Conservation (phyloP, 1,284 basidiomycete species). For the Anthracocystis setariae region DNA sequence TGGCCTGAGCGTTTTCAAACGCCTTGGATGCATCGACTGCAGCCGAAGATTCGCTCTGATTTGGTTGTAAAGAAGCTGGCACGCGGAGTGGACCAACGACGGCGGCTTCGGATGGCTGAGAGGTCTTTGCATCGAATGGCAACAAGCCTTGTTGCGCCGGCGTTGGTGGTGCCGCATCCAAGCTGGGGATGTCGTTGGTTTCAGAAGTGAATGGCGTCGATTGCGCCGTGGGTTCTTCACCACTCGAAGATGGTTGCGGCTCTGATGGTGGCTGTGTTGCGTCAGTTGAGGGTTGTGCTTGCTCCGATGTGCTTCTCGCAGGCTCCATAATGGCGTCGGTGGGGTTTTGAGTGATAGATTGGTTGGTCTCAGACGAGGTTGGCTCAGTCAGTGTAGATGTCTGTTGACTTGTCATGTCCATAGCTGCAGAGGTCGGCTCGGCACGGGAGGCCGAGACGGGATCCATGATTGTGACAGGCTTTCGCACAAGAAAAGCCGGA, state of each 20-base stretch:
- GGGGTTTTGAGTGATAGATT: not conserved
- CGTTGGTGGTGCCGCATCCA: too few species aligned
- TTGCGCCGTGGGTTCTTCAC: too few species aligned
- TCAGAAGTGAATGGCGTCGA: too few species aligned
- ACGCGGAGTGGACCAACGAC: too few species aligned
- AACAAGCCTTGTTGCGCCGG: not conserved
- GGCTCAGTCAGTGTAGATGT: not conserved
- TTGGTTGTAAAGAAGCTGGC: too few species aligned
- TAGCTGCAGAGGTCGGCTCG: not conserved
- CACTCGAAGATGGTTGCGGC: too few species aligned
- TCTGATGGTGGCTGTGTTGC: too few species aligned
- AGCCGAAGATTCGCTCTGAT: too few species aligned
- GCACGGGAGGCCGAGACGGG: not conserved
- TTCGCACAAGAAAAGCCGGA: not conserved
- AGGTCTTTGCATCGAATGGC: not conserved
- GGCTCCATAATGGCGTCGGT: not conserved
- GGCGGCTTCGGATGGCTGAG: too few species aligned
- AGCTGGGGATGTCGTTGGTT: too few species aligned
- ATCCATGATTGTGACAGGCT: not conserved
- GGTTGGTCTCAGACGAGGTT: not conserved
- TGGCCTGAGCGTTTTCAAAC: too few species aligned
- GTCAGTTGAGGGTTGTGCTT: not conserved
- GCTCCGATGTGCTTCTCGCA: not conserved
- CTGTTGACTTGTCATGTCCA: constrained; percentile 7
- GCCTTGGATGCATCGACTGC: too few species aligned